Conservation (phyloP, 352 stramenopile genomes). For the Globisporangium acanthophoron region DNA sequence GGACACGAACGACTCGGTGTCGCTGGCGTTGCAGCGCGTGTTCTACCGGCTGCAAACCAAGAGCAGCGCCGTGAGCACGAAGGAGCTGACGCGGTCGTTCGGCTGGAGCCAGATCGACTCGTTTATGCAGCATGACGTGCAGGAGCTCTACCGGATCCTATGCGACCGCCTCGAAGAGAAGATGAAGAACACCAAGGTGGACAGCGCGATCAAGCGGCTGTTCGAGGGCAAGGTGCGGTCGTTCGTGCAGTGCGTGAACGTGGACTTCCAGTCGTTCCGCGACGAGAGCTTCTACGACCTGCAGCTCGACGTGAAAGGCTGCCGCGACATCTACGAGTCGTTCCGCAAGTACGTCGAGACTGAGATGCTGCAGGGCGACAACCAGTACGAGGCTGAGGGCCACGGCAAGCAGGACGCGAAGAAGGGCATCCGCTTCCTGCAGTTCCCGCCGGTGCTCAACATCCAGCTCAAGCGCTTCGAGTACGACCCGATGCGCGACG, state of each 20-base stretch:
- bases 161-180: conserved; percentile 92
- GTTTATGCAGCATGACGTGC: conserved; percentile 93
- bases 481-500: conserved; percentile 80
- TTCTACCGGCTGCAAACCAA: conserved; percentile 81
- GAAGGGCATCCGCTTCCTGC: conserved; percentile 82
- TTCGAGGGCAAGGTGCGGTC: conserved; percentile 88
- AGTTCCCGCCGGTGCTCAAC: conserved; percentile 88
- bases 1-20: conserved; percentile 82
- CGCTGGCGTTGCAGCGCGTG: conserved; percentile 75
- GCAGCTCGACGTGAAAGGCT: conserved; percentile 91
- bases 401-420: conserved; percentile 89
- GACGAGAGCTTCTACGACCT: conserved; percentile 93
- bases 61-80: conserved; percentile 81
- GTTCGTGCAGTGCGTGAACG: conserved; percentile 90
- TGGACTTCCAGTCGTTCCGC: conserved; percentile 83
- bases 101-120: conserved; percentile 89
- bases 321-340: conserved; percentile 81
- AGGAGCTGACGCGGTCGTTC: conserved; percentile 91
- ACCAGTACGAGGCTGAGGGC: conserved; percentile 90
- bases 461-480: conserved; percentile 92
- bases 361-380: conserved; percentile 91
- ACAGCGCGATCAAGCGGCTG: conserved; percentile 76
- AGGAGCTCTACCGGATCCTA: conserved; percentile 89
- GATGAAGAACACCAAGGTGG: conserved; percentile 86
- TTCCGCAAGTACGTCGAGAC: conserved; percentile 91